A percentile compares a stretch with the other conserved stretches of the same genome.
phyloP scores from a whole-genome alignment of 2,329 filamentous ascomycete species.

The Sclerotinia spermophila region DNA sequence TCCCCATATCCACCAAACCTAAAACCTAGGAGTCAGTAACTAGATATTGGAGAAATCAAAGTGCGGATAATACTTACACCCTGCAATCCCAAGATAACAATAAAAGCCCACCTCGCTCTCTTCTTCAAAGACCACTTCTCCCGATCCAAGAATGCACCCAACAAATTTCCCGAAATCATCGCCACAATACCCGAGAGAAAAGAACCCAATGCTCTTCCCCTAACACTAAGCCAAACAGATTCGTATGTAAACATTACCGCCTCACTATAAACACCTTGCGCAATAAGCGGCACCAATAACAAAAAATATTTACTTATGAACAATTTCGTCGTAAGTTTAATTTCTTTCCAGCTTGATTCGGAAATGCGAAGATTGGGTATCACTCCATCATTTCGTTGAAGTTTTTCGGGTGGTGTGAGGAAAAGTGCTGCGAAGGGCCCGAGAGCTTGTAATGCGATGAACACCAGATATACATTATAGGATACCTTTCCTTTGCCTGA shows the following conservation, averaged over 20 bases:
- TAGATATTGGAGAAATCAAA: neutral
- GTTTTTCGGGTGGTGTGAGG: constrained; percentile 56
- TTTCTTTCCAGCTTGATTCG: constrained; percentile 53
- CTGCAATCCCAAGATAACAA: constrained; percentile 44
- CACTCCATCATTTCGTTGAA: constrained; percentile 62
- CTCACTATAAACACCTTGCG: constrained; percentile 67
- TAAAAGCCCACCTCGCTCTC: constrained; percentile 31
- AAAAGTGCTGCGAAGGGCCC: constrained; percentile 64
- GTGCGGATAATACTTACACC: constrained; percentile 43
- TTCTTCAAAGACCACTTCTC: constrained; percentile 28
- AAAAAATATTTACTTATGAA: constrained; percentile 62
- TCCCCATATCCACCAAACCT: constrained; percentile 66
- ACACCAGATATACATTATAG: constrained; percentile 65
- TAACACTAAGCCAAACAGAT: constrained; percentile 65
- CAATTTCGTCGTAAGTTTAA: constrained; percentile 54
- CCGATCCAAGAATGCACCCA: constrained; percentile 45
- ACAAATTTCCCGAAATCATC: constrained; percentile 60
- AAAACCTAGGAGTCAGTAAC: neutral
- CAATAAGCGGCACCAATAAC: constrained; percentile 63
- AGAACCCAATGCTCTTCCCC: constrained; percentile 65
- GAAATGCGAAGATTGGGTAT: constrained; percentile 57
- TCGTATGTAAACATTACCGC: constrained; percentile 71
- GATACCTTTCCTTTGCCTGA: constrained; percentile 61
- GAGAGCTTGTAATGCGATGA: constrained; percentile 65
- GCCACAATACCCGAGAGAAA: constrained; percentile 67